Conservation (phyloP, 1,139 yeast genomes). For the Hemisphaericaspora xylofermentans region DNA sequence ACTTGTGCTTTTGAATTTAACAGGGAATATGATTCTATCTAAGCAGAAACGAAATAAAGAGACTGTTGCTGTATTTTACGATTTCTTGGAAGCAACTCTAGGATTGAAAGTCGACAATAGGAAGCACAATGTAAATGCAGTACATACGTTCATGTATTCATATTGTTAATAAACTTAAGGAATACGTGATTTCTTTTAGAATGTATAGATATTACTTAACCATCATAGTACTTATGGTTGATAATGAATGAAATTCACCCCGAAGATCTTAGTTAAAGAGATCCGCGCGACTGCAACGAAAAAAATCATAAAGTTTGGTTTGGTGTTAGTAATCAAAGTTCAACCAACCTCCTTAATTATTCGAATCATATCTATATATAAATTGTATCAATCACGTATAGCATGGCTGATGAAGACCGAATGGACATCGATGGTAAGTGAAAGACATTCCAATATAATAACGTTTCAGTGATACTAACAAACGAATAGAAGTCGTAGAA, state of each 20-base stretch:
- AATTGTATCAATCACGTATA: neutral
- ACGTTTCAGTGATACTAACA: slow-evolving; percentile 3
- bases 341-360: too few species aligned
- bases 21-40: slow-evolving; percentile 20
- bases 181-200: too few species aligned
- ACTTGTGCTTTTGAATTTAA: slow-evolving; percentile 19
- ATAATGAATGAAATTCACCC: too few species aligned
- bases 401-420: slow-evolving; percentile 13
- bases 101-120: slow-evolving; percentile 18
- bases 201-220: too few species aligned
- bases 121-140: slow-evolving; percentile 28
- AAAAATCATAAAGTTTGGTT: too few species aligned
- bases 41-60: slow-evolving; percentile 6
- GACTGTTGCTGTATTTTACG: slow-evolving; percentile 21
- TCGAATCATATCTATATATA: too few species aligned
- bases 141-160: slow-evolving; percentile 20
- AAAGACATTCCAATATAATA: neutral
- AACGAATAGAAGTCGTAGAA: slow-evolving; percentile 7
- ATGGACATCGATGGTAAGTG: slow-evolving; percentile 16
- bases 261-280: too few species aligned
- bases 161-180: too few species aligned
- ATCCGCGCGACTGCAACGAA: too few species aligned
- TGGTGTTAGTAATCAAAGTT: too few species aligned
- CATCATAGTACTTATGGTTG: too few species aligned
- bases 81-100: slow-evolving; percentile 23